Evolutionary conservation across 1,139 yeast genomes (phyloP).

Genomic region (Meyerozyma elateridarum): DNA sequence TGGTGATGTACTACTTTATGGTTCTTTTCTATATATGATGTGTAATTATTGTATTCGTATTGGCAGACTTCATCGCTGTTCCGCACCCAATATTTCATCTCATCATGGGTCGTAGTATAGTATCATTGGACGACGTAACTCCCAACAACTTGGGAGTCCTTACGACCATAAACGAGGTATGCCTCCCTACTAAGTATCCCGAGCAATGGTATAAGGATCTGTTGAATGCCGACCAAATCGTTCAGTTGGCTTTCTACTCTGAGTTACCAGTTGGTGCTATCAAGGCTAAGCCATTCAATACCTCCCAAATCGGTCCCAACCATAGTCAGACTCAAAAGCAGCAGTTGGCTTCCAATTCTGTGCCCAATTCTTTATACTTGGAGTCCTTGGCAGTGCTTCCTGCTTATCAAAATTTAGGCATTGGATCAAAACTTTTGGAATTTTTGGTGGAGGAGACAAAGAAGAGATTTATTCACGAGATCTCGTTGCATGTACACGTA

Average conservation of each 20-base stretch:
- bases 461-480: constrained; percentile 47
- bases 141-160: constrained; percentile 51
- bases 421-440: constrained; percentile 56
- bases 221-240: constrained; percentile 30
- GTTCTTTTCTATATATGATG: no score
- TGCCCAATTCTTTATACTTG: constrained; percentile 54
- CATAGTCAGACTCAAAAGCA: constrained; percentile 24
- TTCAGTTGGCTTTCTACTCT: constrained; percentile 48
- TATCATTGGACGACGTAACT: constrained; percentile 54
- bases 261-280: constrained; percentile 74
- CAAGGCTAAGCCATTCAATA: constrained; percentile 44
- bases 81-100: neutral
- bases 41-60: no score
- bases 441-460: constrained; percentile 53
- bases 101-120: constrained; percentile 28
- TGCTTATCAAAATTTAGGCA: constrained; percentile 54
- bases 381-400: constrained; percentile 64
- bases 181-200: constrained; percentile 39
- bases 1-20: no score
- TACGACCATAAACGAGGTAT: constrained; percentile 42
- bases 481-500: constrained; percentile 57
- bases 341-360: constrained; percentile 26
- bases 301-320: constrained; percentile 19
- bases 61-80: no score
- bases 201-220: constrained; percentile 43